A percentile compares a stretch with the other conserved stretches of the same genome.
These are phyloP conservation scores for Phytophthora sansomeana DNA, from an alignment of 352 stramenopile genomes.

Conservation along the genomic window DNA sequence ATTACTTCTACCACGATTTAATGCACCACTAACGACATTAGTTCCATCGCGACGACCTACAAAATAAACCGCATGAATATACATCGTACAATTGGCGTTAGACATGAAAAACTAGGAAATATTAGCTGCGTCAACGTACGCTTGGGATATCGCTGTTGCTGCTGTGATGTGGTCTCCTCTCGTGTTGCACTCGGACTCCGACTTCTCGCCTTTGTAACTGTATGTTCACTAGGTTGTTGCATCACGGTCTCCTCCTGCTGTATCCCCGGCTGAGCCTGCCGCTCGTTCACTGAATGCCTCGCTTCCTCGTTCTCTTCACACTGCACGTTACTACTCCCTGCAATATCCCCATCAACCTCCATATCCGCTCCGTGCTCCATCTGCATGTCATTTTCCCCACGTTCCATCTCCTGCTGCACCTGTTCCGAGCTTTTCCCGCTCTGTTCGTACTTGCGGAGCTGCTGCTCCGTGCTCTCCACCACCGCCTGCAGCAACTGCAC, in stretches of 20 bases:
- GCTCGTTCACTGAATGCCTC: constrained; percentile 29
- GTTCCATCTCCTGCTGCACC: constrained; percentile 4
- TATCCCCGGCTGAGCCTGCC: constrained; percentile 52
- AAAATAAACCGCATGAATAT: not conserved
- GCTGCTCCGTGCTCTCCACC: constrained; percentile 52
- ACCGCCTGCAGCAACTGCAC: constrained; percentile 41
- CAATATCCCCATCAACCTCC: not conserved
- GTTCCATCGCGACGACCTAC: constrained; percentile 22
- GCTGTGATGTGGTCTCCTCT: constrained; percentile 27
- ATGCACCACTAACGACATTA: not conserved
- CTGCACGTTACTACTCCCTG: not conserved
- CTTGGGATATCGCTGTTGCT: constrained; percentile 27
- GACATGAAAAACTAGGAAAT: not conserved
- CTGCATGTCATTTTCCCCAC: constrained; percentile 8
- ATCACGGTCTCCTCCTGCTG: constrained; percentile 17
- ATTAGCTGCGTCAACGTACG: constrained; percentile 25
- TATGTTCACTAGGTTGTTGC: constrained; percentile 3
- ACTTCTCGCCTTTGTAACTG: constrained; percentile 1
- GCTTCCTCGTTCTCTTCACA: constrained; percentile 7
- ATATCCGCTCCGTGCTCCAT: not conserved
- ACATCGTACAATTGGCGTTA: too few relatives aligned
- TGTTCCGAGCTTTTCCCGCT: constrained; percentile 10
- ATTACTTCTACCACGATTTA: constrained; percentile 20
- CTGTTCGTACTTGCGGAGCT: constrained; percentile 28
- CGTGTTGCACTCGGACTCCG: constrained; percentile 25